These are phyloP conservation scores for Scleroderma bovista DNA, from an alignment of 768 basidiomycete species.

Conservation along the genomic window DNA sequence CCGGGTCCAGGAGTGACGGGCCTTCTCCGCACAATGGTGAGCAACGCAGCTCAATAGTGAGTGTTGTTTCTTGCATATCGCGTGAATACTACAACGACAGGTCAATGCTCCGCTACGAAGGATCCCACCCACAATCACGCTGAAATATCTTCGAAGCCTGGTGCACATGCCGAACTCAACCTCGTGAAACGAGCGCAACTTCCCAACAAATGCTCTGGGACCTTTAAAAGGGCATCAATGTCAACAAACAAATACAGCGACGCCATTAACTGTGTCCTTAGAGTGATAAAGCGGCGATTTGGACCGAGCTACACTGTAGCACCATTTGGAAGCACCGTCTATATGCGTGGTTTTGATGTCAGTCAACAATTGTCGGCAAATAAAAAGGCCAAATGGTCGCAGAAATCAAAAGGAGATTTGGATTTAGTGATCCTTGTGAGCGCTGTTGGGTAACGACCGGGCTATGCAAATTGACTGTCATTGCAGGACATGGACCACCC, in stretches of 20 bases:
- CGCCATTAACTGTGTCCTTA: background rate
- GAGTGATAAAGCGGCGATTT: background rate
- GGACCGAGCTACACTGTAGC: slow-evolving; percentile 26
- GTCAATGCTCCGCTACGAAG: too few species aligned
- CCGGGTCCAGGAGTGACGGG: too few species aligned
- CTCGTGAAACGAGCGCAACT: background rate
- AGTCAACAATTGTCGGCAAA: slow-evolving; percentile 2
- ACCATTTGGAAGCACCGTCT: slow-evolving; percentile 47
- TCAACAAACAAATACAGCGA: too few species aligned
- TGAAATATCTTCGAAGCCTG: background rate
- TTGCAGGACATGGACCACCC: slow-evolving; percentile 29
- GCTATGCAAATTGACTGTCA: background rate
- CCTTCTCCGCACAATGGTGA: too few species aligned
- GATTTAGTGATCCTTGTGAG: slow-evolving; percentile 49
- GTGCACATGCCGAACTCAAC: background rate
- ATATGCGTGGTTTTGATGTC: slow-evolving; percentile 33
- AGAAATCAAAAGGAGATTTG: slow-evolving; percentile 33
- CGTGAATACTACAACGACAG: too few species aligned
- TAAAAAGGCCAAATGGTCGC: slow-evolving; percentile 7
- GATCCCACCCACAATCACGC: too few species aligned
- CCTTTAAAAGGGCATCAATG: too few species aligned
- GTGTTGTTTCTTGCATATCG: too few species aligned
- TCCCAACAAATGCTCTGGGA: background rate
- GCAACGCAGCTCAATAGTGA: too few species aligned
- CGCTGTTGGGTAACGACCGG: background rate